Conservation (phyloP, 768 basidiomycete species). For the Lactarius hatsudake region DNA sequence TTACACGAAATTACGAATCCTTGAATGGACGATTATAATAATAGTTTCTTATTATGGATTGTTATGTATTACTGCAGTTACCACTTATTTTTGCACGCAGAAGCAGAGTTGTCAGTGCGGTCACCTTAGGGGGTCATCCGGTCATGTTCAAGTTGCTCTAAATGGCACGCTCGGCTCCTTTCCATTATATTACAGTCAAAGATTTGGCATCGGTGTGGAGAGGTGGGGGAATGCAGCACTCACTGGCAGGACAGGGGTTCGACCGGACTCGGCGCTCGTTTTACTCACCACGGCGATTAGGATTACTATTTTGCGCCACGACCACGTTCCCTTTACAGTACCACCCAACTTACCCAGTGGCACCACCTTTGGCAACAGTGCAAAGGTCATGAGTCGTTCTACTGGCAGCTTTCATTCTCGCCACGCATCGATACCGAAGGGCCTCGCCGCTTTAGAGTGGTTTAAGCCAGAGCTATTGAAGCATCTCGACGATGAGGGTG, state of each 20-base stretch:
- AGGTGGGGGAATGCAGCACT: neutral
- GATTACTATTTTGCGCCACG: neutral
- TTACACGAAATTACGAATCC: no score
- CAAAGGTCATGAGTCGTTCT: neutral
- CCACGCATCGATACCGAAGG: neutral
- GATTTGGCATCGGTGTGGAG: neutral
- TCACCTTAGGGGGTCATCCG: no score
- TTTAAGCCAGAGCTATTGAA: conserved; percentile 18
- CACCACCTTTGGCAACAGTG: neutral
- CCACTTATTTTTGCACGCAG: no score
- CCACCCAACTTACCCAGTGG: neutral
- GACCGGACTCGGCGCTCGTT: neutral
- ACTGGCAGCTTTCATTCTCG: neutral
- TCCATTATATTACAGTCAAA: neutral
- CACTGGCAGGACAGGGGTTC: no score
- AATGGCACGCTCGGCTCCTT: neutral
- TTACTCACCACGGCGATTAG: neutral
- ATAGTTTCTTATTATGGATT: no score
- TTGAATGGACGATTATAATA: no score
- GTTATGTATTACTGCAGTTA: no score
- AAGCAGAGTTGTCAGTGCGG: no score
- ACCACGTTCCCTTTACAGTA: neutral
- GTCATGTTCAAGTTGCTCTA: no score
- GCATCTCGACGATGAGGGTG: neutral
- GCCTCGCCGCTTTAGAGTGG: neutral